A percentile compares a stretch with the other conserved stretches of the same genome.
Evolutionary conservation across 2,329 filamentous ascomycete species (phyloP).

Genomic region (Aspergillus sergii): DNA sequence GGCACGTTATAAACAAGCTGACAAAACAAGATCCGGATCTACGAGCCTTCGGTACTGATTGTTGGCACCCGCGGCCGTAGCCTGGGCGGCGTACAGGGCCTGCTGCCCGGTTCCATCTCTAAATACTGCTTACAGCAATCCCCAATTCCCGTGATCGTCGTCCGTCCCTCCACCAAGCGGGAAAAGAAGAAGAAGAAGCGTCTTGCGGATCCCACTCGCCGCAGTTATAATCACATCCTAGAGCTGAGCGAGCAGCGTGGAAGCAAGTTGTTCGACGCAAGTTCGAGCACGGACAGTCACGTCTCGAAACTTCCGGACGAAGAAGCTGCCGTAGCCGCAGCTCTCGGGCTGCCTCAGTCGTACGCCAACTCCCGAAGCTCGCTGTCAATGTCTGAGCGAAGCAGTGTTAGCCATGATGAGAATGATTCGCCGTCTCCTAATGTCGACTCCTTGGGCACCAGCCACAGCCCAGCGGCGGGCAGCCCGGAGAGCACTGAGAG

Average conservation of each 20-base stretch:
- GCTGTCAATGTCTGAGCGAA: constrained; percentile 38
- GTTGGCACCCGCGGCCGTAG: constrained; percentile 86
- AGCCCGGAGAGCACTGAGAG: constrained; percentile 29
- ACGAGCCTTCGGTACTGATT: constrained; percentile 87
- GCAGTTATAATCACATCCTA: constrained; percentile 77
- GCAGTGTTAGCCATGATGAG: constrained; percentile 36
- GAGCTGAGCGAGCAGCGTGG: constrained; percentile 60
- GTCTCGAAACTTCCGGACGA: constrained; percentile 49
- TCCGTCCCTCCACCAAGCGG: constrained; percentile 82
- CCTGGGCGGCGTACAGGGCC: constrained; percentile 80
- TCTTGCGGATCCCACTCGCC: constrained; percentile 71
- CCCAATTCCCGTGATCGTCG: constrained; percentile 89
- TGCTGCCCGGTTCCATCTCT: constrained; percentile 85
- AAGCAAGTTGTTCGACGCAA: constrained; percentile 56
- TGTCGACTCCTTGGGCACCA: constrained; percentile 27
- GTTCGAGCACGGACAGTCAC: constrained; percentile 50
- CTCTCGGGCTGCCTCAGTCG: constrained; percentile 46
- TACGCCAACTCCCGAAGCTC: constrained; percentile 36
- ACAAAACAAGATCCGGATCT: constrained; percentile 73
- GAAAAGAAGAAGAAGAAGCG: constrained; percentile 89
- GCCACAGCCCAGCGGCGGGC: constrained; percentile 24
- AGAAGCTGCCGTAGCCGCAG: constrained; percentile 54
- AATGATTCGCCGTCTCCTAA: constrained; percentile 20
- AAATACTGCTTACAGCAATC: constrained; percentile 95
- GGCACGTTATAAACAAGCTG: constrained; percentile 10